A percentile compares a stretch with the other conserved stretches of the same genome.
Conservation (phyloP, 176 grass and related monocot species). For the Triticum dicoccoides region DNA sequence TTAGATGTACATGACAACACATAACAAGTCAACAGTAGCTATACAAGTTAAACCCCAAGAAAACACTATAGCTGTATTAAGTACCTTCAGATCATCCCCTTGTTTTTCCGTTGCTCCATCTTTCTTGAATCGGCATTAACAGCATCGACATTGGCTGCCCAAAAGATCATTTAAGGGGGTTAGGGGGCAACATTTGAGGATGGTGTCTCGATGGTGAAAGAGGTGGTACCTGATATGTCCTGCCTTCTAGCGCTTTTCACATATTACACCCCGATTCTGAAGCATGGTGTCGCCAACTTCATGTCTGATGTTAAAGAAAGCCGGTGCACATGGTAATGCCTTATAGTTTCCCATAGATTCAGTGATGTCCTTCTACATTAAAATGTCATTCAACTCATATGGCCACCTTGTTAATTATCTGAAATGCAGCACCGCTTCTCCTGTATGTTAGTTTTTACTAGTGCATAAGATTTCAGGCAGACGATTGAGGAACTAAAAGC, state of each 20-base stretch:
- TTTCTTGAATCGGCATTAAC: conserved; percentile 61
- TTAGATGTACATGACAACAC: conserved; percentile 27
- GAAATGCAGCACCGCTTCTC: not conserved
- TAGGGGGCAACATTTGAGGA: conserved; percentile 79
- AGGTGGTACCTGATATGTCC: conserved; percentile 81
- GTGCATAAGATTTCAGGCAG: not conserved
- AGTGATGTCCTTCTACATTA: not conserved
- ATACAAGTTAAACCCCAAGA: not conserved
- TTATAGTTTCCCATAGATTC: not conserved
- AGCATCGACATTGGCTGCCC: conserved; percentile 52
- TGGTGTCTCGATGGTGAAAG: conserved; percentile 86
- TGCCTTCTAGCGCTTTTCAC: conserved; percentile 85
- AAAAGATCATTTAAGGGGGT: conserved; percentile 8
- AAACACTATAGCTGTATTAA: not conserved
- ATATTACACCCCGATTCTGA: conserved; percentile 94
- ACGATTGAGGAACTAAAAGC: not conserved
- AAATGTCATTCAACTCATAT: not conserved
- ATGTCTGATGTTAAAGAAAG: conserved; percentile 69
- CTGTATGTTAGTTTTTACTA: not conserved
- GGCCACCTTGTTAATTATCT: not conserved
- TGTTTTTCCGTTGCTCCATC: conserved; percentile 60
- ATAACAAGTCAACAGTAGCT: conserved; percentile 8
- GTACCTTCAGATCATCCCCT: conserved; percentile 83
- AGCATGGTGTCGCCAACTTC: conserved; percentile 79
- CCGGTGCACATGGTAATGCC: conserved; percentile 66